A percentile compares a stretch with the other conserved stretches of the same genome.
Conservation (phyloP, 139 green algal genomes). For the Chlorella sorokiniana region DNA sequence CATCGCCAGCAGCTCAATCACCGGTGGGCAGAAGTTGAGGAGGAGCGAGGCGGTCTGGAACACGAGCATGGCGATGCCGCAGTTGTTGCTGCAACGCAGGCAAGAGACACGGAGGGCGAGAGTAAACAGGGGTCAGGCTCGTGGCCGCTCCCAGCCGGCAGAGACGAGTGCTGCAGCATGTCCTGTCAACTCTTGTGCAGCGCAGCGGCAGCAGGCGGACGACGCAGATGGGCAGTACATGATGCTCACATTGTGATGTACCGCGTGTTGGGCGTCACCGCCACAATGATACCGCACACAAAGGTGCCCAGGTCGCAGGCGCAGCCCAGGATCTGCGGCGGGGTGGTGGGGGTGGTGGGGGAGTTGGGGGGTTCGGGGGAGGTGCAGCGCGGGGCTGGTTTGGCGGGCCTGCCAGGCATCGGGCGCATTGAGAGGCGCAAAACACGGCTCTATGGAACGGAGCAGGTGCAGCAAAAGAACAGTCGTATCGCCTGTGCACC, state of each 20-base stretch:
- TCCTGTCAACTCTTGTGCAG: too few relatives aligned
- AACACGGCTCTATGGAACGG: too few relatives aligned
- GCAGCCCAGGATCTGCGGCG: slow-evolving; percentile 17
- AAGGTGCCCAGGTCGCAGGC: slow-evolving; percentile 25
- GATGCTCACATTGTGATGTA: neutral
- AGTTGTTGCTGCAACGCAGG: slow-evolving; percentile 7
- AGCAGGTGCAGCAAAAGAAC: neutral
- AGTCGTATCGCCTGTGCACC: too few relatives aligned
- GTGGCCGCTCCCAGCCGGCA: too few relatives aligned
- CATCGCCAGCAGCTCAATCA: too few relatives aligned
- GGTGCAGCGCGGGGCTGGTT: neutral
- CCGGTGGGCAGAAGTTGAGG: neutral
- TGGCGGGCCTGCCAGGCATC: too few relatives aligned
- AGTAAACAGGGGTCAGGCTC: too few relatives aligned
- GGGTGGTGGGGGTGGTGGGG: too few relatives aligned
- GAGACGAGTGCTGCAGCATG: too few relatives aligned
- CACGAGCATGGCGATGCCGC: slow-evolving; percentile 10
- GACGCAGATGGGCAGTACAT: too few relatives aligned
- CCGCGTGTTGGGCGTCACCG: neutral
- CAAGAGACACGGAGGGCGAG: neutral
- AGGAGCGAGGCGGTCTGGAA: slow-evolving; percentile 1
- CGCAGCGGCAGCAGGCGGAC: too few relatives aligned
- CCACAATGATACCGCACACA: slow-evolving; percentile 15
- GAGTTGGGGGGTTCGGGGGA: neutral
- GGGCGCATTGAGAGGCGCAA: too few relatives aligned